Conservation (phyloP, 148 eudicot genomes). For the Arbutus unedo region DNA sequence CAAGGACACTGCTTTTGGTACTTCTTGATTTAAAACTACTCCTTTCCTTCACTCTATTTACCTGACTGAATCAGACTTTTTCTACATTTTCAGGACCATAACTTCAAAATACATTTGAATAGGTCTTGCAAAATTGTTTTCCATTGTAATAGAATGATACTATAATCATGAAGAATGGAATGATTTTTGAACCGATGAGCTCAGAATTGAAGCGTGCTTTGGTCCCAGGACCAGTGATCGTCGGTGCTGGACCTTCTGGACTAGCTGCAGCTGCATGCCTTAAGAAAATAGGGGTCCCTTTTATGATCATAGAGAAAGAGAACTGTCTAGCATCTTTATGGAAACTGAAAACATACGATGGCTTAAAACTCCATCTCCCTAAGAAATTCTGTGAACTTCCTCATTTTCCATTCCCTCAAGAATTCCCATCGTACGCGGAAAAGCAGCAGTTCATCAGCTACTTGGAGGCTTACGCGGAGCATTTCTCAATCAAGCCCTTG, state of each 20-base stretch:
- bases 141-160: background rate
- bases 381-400: conserved; percentile 23
- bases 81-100: background rate
- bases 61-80: background rate
- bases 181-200: background rate
- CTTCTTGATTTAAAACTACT: background rate
- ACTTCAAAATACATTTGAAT: background rate
- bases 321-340: conserved; percentile 24
- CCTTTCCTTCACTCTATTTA: background rate
- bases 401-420: conserved; percentile 19
- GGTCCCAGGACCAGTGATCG: conserved; percentile 24
- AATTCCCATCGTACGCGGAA: conserved; percentile 18
- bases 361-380: conserved; percentile 27
- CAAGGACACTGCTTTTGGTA: background rate
- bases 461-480: conserved; percentile 26
- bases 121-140: background rate
- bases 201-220: conserved; percentile 6
- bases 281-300: conserved; percentile 21
- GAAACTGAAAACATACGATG: conserved; percentile 28
- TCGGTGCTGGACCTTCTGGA: conserved; percentile 32
- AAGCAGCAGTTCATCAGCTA: conserved; percentile 27
- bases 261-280: conserved; percentile 31
- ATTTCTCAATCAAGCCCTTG: conserved; percentile 25
- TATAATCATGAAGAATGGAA: background rate
- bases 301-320: conserved; percentile 23